A percentile compares a stretch with the other conserved stretches of the same genome.
These are phyloP conservation scores for Zelonia costaricensis DNA, from an alignment of 208 protist genomes.

Conservation along the genomic window DNA sequence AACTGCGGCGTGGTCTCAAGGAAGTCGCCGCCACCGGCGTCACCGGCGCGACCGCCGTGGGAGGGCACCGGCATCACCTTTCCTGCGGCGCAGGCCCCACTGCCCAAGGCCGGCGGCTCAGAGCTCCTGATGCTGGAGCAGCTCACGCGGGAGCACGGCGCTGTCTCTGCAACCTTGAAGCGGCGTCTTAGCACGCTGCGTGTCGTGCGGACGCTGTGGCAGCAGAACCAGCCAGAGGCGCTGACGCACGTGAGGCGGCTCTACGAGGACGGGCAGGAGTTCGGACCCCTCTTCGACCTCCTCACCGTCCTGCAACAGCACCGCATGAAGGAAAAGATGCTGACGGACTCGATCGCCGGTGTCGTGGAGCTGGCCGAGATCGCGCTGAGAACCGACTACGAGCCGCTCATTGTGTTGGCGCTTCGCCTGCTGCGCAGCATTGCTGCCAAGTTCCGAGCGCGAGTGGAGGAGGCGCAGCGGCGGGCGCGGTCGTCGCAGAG, in stretches of 20 bases:
- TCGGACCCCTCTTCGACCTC: slow-evolving; percentile 67
- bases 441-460: slow-evolving; percentile 62
- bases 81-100: slow-evolving; percentile 8
- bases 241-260: slow-evolving; percentile 51
- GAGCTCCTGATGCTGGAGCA: slow-evolving; percentile 38
- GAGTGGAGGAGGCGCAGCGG: slow-evolving; percentile 48
- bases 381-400: slow-evolving; percentile 45
- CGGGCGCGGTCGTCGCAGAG: slow-evolving; percentile 44
- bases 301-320: slow-evolving; percentile 70
- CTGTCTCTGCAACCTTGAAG: slow-evolving; percentile 39
- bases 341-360: slow-evolving; percentile 43
- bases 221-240: slow-evolving; percentile 46
- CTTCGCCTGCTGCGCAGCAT: slow-evolving; percentile 61
- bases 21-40: not conserved
- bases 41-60: slow-evolving; percentile 3
- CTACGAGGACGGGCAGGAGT: slow-evolving; percentile 51
- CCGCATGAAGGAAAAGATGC: slow-evolving; percentile 72
- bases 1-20: not conserved
- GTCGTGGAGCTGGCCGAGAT: slow-evolving; percentile 58
- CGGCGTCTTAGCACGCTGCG: slow-evolving; percentile 53
- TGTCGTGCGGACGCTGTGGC: slow-evolving; percentile 57
- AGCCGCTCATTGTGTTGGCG: slow-evolving; percentile 46
- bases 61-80: slow-evolving; percentile 11
- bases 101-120: slow-evolving; percentile 1
- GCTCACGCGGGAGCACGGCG: slow-evolving; percentile 28